Evolutionary conservation across 176 grass and related monocot species (phyloP).

Genomic region (Leersia perrieri): DNA sequence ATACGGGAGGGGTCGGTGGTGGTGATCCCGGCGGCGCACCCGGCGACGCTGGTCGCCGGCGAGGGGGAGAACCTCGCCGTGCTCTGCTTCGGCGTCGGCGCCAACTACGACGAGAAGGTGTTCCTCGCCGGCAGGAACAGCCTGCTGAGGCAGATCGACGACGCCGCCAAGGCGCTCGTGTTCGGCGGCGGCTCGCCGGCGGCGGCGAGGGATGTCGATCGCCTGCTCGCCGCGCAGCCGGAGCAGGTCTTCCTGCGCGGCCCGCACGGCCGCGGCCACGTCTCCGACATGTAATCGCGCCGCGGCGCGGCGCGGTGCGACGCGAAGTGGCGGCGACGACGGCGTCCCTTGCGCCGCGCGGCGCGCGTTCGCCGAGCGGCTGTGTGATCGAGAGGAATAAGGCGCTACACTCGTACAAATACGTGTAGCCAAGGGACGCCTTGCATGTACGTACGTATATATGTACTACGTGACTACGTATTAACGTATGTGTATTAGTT

Average conservation of each 20-base stretch:
- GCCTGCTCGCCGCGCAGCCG: slow-evolving; percentile 45
- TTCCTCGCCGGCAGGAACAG: slow-evolving; percentile 57
- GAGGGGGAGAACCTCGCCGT: slow-evolving; percentile 39
- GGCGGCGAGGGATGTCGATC: slow-evolving; percentile 38
- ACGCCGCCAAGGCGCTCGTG: neutral
- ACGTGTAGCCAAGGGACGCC: neutral
- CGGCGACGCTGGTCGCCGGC: slow-evolving; percentile 43
- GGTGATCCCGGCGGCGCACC: slow-evolving; percentile 51
- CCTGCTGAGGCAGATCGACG: slow-evolving; percentile 52
- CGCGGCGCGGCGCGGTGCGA: too few relatives aligned
- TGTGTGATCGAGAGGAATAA: neutral
- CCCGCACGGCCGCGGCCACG: neutral
- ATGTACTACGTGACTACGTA: neutral
- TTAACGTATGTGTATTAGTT: neutral
- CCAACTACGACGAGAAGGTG: slow-evolving; percentile 35
- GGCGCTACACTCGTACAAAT: neutral
- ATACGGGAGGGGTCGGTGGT: slow-evolving; percentile 38
- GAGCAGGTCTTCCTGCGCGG: slow-evolving; percentile 55
- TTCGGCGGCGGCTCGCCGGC: slow-evolving; percentile 20
- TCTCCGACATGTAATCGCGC: neutral
- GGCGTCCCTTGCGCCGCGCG: neutral
- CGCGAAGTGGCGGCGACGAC: too few relatives aligned
- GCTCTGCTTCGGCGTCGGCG: slow-evolving; percentile 44
- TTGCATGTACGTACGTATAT: neutral
- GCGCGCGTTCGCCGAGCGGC: neutral